Evolutionary conservation across 2,329 filamentous ascomycete species (phyloP).

Genomic region (Talaromyces verruculosus): DNA sequence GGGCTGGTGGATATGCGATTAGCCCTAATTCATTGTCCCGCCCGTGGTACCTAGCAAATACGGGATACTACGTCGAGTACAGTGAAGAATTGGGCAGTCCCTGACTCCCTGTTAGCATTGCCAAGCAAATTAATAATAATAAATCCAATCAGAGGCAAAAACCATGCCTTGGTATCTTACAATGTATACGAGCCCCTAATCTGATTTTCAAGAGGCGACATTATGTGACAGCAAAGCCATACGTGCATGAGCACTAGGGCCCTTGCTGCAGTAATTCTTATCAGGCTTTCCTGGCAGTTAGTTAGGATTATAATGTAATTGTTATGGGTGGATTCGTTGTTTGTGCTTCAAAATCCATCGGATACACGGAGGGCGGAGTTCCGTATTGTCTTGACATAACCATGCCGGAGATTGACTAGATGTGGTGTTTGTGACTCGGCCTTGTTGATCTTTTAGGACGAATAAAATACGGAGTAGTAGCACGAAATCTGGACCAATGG

Average conservation of each 20-base stretch:
- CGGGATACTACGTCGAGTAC: conserved; percentile 5
- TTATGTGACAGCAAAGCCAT: not conserved
- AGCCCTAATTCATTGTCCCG: conserved; percentile 2
- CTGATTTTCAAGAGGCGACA: not conserved
- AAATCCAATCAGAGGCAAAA: not conserved
- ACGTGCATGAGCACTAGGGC: not conserved
- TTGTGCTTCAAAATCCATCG: not conserved
- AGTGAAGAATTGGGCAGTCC: not conserved
- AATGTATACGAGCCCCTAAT: not conserved
- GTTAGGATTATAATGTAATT: not conserved
- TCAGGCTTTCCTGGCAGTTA: not conserved
- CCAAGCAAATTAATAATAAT: not conserved
- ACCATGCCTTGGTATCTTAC: not conserved
- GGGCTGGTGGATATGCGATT: not conserved
- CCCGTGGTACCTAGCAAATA: not conserved
- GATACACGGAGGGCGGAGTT: conserved; percentile 1
- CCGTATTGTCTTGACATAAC: conserved; percentile 3
- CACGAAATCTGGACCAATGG: not conserved
- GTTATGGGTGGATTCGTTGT: not conserved
- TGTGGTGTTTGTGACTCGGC: not conserved
- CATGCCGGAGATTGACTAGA: not conserved
- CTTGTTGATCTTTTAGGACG: not conserved
- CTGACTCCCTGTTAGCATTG: not conserved
- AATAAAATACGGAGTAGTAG: not conserved
- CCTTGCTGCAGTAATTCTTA: not conserved